These are phyloP conservation scores for Claviceps sp. DNA, from an alignment of 2,329 filamentous ascomycete species.

Conservation along the genomic window DNA sequence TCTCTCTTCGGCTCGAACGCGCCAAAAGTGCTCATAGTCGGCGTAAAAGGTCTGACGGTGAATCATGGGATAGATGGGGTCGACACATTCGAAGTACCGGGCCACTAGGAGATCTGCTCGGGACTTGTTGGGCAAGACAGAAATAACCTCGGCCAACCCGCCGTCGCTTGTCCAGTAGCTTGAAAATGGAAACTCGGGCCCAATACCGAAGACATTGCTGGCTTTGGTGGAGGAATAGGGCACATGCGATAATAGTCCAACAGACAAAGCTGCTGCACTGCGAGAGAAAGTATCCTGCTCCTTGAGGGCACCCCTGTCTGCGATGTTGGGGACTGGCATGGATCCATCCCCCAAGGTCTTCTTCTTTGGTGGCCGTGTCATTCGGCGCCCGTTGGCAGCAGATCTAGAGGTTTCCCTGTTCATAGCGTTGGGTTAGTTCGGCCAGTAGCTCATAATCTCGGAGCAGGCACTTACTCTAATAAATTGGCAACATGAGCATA, in stretches of 20 bases:
- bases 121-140: constrained; percentile 59
- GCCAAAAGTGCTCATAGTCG: constrained; percentile 71
- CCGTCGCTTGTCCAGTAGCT: constrained; percentile 78
- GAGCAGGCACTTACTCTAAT: constrained; percentile 47
- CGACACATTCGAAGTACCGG: constrained; percentile 57
- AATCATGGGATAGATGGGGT: constrained; percentile 71
- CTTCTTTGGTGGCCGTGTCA: constrained; percentile 45
- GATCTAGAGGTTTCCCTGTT: constrained; percentile 46
- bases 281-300: constrained; percentile 31
- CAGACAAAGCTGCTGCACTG: constrained; percentile 41
- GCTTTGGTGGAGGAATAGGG: constrained; percentile 57
- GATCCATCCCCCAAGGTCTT: constrained; percentile 26
- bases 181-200: constrained; percentile 64
- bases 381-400: constrained; percentile 37
- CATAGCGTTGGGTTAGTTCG: background rate
- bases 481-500: constrained; percentile 68
- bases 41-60: constrained; percentile 62
- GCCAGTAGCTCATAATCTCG: constrained; percentile 3
- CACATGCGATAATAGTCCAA: constrained; percentile 55
- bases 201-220: constrained; percentile 70
- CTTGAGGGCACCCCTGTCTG: constrained; percentile 35
- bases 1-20: constrained; percentile 42
- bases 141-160: constrained; percentile 60
- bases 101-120: constrained; percentile 58
- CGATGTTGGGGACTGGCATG: constrained; percentile 38